phyloP scores from a whole-genome alignment of 495 filamentous ascomycete species.

The Tuber umbilicatum region DNA sequence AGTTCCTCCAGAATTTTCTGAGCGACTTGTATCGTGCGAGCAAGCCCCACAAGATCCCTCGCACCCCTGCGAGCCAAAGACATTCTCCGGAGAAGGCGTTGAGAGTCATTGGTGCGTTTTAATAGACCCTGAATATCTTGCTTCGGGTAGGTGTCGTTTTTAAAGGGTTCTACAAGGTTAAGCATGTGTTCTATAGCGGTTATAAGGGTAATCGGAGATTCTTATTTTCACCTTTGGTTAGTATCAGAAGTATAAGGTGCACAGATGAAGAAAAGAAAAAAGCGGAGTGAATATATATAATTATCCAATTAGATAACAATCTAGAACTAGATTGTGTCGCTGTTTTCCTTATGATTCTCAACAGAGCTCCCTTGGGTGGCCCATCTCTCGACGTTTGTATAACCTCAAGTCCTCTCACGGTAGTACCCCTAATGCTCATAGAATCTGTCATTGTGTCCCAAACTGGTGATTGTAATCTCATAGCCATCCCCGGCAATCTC shows the following conservation, averaged over 20 bases:
- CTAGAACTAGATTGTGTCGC: slow-evolving; percentile 85
- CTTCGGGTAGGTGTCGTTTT: slow-evolving; percentile 56
- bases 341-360: slow-evolving; percentile 81
- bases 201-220: slow-evolving; percentile 76
- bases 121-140: slow-evolving; percentile 62
- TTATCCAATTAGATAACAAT: slow-evolving; percentile 75
- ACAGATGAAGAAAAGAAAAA: slow-evolving; percentile 3
- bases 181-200: slow-evolving; percentile 70
- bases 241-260: slow-evolving; percentile 15
- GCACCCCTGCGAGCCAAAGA: slow-evolving; percentile 83
- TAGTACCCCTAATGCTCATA: slow-evolving; percentile 87
- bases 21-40: slow-evolving; percentile 72
- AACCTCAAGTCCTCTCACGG: slow-evolving; percentile 82
- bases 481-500: slow-evolving; percentile 66
- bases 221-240: slow-evolving; percentile 39
- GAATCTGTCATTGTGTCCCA: slow-evolving; percentile 64
- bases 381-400: slow-evolving; percentile 71
- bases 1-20: slow-evolving; percentile 53
- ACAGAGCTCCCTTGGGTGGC: slow-evolving; percentile 67
- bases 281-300: slow-evolving; percentile 45
- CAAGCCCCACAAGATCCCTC: slow-evolving; percentile 82
- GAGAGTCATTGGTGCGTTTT: slow-evolving; percentile 71
- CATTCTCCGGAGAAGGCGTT: slow-evolving; percentile 87
- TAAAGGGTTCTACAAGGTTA: slow-evolving; percentile 70
- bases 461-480: slow-evolving; percentile 77